These are phyloP conservation scores for Yamadazyma atlantica DNA, from an alignment of 1,139 yeast species.

Conservation along the genomic window DNA sequence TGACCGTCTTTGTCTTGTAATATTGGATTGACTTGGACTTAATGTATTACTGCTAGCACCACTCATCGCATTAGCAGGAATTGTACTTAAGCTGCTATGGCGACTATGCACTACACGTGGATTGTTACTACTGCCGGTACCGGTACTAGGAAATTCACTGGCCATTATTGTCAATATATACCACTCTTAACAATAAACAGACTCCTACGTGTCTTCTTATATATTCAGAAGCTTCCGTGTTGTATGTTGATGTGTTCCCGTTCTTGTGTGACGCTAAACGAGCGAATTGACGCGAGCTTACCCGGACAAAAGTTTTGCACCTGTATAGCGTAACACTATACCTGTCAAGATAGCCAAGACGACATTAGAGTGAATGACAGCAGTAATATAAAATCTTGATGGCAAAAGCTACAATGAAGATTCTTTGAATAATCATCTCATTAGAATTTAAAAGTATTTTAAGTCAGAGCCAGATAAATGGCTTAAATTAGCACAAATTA, in stretches of 20 bases:
- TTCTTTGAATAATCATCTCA: too few species aligned
- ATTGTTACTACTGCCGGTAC: background rate
- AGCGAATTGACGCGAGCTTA: background rate
- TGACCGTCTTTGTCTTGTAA: constrained; percentile 46
- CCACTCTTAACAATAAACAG: background rate
- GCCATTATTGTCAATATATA: background rate
- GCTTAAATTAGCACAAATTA: too few species aligned
- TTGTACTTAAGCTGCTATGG: constrained; percentile 1
- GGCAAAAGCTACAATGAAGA: too few species aligned
- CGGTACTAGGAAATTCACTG: constrained; percentile 8
- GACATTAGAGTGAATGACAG: too few species aligned
- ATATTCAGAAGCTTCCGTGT: background rate
- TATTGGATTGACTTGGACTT: constrained; percentile 15
- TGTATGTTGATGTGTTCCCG: background rate
- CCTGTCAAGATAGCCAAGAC: too few species aligned
- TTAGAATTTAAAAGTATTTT: too few species aligned
- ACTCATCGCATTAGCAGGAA: background rate
- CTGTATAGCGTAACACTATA: too few species aligned
- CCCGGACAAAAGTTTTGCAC: background rate
- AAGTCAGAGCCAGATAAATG: too few species aligned
- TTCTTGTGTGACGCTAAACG: constrained; percentile 1
- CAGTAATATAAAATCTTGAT: too few species aligned
- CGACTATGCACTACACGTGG: constrained; percentile 1
- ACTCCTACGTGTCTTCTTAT: background rate
- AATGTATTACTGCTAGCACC: constrained; percentile 2